Conservation (phyloP, 2,329 filamentous ascomycete genomes). For the Coniochaeta sp. region DNA sequence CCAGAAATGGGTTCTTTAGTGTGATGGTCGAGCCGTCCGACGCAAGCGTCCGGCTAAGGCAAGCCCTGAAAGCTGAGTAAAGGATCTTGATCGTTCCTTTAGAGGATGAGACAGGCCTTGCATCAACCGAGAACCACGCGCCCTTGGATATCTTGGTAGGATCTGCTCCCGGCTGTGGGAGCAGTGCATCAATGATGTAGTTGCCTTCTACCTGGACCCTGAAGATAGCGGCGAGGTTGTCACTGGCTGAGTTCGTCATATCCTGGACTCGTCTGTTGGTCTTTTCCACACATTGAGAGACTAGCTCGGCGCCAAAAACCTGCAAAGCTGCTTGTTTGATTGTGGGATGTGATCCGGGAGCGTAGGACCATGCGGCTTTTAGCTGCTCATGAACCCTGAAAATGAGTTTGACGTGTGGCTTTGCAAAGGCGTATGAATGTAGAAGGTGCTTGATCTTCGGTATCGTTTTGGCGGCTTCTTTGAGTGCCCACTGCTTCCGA, state of each 20-base stretch:
- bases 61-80: conserved; percentile 40
- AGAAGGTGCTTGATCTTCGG: conserved; percentile 52
- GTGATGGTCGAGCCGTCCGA: background rate
- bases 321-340: conserved; percentile 54
- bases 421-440: conserved; percentile 57
- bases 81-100: conserved; percentile 55
- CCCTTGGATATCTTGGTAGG: conserved; percentile 36
- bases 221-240: background rate
- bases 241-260: background rate
- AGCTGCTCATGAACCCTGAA: conserved; percentile 50
- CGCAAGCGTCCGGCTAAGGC: conserved; percentile 25
- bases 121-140: conserved; percentile 61
- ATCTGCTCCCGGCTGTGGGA: conserved; percentile 45
- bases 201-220: conserved; percentile 4
- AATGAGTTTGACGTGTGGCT: conserved; percentile 52
- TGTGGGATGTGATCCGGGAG: conserved; percentile 40
- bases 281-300: conserved; percentile 39
- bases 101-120: conserved; percentile 50
- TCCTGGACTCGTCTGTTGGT: conserved; percentile 4
- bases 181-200: conserved; percentile 47
- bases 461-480: conserved; percentile 49
- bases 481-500: conserved; percentile 49
- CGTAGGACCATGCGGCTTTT: conserved; percentile 53
- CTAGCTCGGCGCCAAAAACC: conserved; percentile 49
- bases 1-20: conserved; percentile 51